Percentiles rank a stretch among this genome's conserved stretches.
phyloP scores from a whole-genome alignment of 2,329 filamentous ascomycete genomes.

The Aspergillus tubingensis region DNA sequence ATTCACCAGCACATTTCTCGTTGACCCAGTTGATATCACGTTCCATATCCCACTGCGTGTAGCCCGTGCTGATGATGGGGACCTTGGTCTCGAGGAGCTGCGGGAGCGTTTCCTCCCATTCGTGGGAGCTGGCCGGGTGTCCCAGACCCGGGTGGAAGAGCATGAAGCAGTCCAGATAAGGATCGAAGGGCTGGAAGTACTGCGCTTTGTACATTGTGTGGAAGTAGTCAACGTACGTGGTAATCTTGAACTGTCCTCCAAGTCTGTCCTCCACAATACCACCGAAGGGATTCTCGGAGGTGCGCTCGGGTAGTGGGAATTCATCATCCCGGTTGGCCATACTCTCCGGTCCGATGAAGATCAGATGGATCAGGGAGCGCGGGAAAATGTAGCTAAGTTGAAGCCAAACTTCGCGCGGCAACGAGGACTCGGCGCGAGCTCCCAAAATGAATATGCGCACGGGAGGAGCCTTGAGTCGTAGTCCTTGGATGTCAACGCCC shows the following conservation, averaged over 20 bases:
- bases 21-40: constrained; percentile 88
- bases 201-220: constrained; percentile 91
- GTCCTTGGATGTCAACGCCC: constrained; percentile 71
- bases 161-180: constrained; percentile 97
- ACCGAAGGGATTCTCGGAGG: constrained; percentile 84
- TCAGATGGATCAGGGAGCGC: constrained; percentile 81
- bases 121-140: constrained; percentile 87
- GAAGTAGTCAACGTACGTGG: constrained; percentile 97
- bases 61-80: constrained; percentile 90
- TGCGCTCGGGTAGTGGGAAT: constrained; percentile 85
- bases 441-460: constrained; percentile 91
- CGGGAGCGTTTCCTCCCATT: constrained; percentile 91
- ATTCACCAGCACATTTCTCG: constrained; percentile 82
- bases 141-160: constrained; percentile 96
- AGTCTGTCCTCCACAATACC: constrained; percentile 92
- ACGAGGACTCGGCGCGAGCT: constrained; percentile 93
- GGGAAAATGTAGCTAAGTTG: constrained; percentile 95
- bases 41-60: constrained; percentile 93
- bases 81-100: constrained; percentile 92
- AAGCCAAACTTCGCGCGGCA: constrained; percentile 90
- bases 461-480: constrained; percentile 81
- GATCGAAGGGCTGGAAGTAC: constrained; percentile 91
- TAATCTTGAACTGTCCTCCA: constrained; percentile 89
- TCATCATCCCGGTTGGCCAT: constrained; percentile 94
- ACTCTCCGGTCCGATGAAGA: constrained; percentile 94